Evolutionary conservation across 2,329 filamentous ascomycete species (phyloP), one percentile per base, ranked within the genome.

Genomic region (Phaeosphaeria sp.): DNA sequence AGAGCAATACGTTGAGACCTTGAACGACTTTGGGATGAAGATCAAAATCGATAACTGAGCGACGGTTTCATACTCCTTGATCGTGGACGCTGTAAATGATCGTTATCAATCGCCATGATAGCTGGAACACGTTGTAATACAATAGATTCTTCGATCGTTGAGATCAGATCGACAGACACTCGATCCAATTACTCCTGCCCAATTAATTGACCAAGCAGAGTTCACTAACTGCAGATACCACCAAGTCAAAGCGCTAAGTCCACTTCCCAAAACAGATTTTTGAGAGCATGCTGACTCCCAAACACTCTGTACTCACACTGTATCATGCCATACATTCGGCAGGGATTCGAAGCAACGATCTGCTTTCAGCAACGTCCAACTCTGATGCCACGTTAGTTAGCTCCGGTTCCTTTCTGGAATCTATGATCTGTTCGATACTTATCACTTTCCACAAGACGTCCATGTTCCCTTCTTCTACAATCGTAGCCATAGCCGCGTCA

Each of bases 1-100:
- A 0, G 86, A 89, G 64, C 78, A 82, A 10, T 90, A 86, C 68
- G 79, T 92, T 58, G 85, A 92, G 68, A 82, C 88, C 15, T 68
- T 91, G 42, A 79, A 84, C 36, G 80, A 82, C 33, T 83, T 80
- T 41, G 90, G 89, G 2, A 84, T 93, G 68, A 85, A 85, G 71
- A 81, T 90, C 23, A 59, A 62, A 47, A 60, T 71, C 2, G 67
- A 70, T 23, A 42, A 58, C 11, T 70, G 41, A 57, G 33, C 18
- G 30, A 3, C 3, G 9, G 13, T 3, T 36, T 36, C 11, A 11
- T 3, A 36, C 13, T 36, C 25, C 6, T 30, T 11, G 25, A 30
- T 30, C n/a, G n/a, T n/a, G n/a, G n/a, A n/a, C n/a, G n/a, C n/a
- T n/a, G n/a, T n/a, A n/a, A n/a, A n/a, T n/a, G n/a, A n/a, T n/a